Percentiles rank a stretch among this genome's conserved stretches.
phyloP scores from a whole-genome alignment of 495 filamentous ascomycete genomes.

The Gamarada debralockiae region DNA sequence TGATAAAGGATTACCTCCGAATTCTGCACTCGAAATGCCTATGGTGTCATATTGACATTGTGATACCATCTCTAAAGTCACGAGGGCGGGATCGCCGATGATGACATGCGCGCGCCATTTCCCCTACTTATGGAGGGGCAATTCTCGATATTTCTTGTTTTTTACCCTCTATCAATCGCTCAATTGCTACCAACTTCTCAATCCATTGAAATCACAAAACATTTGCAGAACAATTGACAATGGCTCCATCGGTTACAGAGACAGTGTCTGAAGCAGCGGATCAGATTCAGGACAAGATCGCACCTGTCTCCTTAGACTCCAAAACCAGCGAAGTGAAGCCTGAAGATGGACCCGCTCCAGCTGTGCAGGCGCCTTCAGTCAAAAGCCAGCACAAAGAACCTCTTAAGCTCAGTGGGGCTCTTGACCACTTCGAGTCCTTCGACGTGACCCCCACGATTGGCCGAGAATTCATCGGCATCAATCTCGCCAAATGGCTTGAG shows the following conservation, averaged over 20 bases:
- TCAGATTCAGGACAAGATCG: constrained; percentile 21
- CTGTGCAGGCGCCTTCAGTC: constrained; percentile 7
- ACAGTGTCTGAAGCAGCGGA: constrained; percentile 13
- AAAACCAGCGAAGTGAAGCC: background rate
- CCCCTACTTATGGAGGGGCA: constrained; percentile 1
- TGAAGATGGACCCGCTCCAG: background rate
- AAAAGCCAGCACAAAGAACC: constrained; percentile 15
- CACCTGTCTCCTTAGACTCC: constrained; percentile 1
- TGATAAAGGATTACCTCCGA: background rate
- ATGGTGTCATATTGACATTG: constrained; percentile 6
- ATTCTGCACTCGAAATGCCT: background rate
- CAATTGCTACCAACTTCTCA: no score
- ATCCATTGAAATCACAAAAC: no score
- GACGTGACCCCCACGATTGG: constrained; percentile 69
- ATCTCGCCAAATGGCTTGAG: constrained; percentile 57
- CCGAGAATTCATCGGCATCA: constrained; percentile 56
- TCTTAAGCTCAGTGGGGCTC: constrained; percentile 35
- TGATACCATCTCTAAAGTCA: constrained; percentile 6
- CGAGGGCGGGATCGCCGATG: background rate
- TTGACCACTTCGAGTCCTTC: constrained; percentile 55
- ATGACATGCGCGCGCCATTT: background rate
- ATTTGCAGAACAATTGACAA: constrained; percentile 1
- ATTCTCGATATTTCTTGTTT: background rate
- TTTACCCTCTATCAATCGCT: background rate
- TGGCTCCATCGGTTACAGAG: constrained; percentile 24